Evolutionary conservation across 2,329 filamentous ascomycete species (phyloP), one percentile per base, ranked within the genome.

Genomic region (Hypomyces perniciosus): DNA sequence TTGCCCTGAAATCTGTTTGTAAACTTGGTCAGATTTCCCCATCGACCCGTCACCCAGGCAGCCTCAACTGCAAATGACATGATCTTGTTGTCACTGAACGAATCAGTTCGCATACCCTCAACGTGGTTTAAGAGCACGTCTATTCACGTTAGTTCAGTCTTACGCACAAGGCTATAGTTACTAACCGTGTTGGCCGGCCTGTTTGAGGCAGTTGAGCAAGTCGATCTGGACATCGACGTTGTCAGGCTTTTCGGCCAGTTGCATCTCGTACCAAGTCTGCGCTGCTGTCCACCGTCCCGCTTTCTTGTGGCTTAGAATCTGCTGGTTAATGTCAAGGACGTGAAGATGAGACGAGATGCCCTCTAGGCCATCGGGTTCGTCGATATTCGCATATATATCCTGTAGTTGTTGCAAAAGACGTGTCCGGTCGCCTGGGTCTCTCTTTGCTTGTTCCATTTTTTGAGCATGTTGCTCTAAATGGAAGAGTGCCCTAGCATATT

Each of bases 181-280:
- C 75, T 67, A 73, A 91, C 88, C 88, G 69, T 96, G 86, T 65
- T 97, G 93, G 0, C 92, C 93, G n/a, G 91, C 95, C 65, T 96
- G 90, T 63, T 90, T 91, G 8, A 99, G 75, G 61, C 93, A 97
- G 30, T 84, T 87, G 48, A 99, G 74, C 34, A 99, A 77, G 60
- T 95, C 88, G 51, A 88, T 76, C 64, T 96, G 91, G 9, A 88
- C 78, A 51, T 95, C 86, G 13, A 80, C 65, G 62, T 95, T 85
- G 48, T 85, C 76, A 0, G 92, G 91, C 42, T 86, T 79, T 60
- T 93, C 84, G 3, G 87, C 85, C 33, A 97, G 76, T 56, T 91
- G 85, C 57, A 96, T 84, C 65, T 99, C 91, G 67, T 96, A 97
- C 93, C 95, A 99, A 56, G 89, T 95, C 69, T 97, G 93, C 27